These are phyloP conservation scores for Neofusicoccum ribis DNA, from an alignment of 2,329 filamentous ascomycete genomes.

Conservation along the genomic window DNA sequence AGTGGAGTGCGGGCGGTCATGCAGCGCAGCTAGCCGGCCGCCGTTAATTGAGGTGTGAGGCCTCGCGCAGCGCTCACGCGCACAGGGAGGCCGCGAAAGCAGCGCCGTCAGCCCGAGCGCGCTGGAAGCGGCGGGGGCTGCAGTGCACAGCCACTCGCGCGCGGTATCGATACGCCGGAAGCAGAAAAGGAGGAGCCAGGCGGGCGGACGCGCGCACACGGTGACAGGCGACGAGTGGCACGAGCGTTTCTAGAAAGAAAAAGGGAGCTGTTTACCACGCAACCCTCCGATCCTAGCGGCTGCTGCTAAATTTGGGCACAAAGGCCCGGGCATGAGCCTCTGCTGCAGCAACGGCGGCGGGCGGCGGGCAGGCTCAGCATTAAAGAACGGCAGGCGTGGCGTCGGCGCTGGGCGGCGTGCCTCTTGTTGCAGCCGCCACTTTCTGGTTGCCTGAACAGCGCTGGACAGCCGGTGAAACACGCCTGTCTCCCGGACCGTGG, in stretches of 20 bases:
- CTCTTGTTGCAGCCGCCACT: background rate
- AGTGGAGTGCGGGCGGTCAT: background rate
- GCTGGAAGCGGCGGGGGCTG: too few species aligned
- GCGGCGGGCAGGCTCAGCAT: background rate
- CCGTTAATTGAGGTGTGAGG: too few species aligned
- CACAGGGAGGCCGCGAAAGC: too few species aligned
- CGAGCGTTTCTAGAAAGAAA: constrained; percentile 2
- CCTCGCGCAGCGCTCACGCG: too few species aligned
- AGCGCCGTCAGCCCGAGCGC: too few species aligned
- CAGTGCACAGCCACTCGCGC: background rate
- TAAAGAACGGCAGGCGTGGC: background rate
- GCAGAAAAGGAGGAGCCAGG: background rate
- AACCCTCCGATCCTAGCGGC: background rate
- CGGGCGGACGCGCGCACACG: background rate
- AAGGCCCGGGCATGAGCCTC: constrained; percentile 1
- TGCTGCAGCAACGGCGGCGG: background rate
- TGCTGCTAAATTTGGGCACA: constrained; percentile 1
- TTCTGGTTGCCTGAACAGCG: background rate
- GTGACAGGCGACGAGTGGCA: background rate
- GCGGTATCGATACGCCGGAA: constrained; percentile 1
- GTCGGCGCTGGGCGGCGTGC: background rate
- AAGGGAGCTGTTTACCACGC: background rate
- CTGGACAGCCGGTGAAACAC: background rate
- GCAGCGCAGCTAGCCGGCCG: background rate
- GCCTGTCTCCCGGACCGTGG: background rate